These are phyloP conservation scores for Podila minutissima DNA, from an alignment of 192 early-diverging fungal genomes.

Conservation along the genomic window DNA sequence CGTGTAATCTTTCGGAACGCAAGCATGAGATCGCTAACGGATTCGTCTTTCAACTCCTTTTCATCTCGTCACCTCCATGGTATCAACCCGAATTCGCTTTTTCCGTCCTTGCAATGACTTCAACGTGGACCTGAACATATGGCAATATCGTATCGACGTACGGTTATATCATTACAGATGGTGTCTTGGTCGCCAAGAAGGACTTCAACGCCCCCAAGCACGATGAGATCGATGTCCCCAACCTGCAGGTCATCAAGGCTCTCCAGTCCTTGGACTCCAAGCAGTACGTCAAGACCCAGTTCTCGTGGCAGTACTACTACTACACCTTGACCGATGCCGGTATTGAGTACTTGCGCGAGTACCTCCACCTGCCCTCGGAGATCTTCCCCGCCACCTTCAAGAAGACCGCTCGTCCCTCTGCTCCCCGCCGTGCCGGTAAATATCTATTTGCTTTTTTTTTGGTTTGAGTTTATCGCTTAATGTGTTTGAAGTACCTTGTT, in stretches of 20 bases:
- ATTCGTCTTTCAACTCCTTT: neutral
- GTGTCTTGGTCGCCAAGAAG: constrained; percentile 99
- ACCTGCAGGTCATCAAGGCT: constrained; percentile 99
- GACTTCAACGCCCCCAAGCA: constrained; percentile 97
- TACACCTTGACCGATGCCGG: constrained; percentile 99
- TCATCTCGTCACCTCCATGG: constrained; percentile 1
- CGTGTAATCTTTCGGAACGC: neutral
- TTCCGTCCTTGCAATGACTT: no score
- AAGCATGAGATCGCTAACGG: constrained; percentile 1
- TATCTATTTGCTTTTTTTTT: no score
- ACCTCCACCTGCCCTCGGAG: constrained; percentile 96
- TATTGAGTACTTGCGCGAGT: constrained; percentile 96
- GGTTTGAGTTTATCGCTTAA: no score
- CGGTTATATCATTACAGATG: constrained; percentile 70
- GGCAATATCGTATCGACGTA: neutral
- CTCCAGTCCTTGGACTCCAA: constrained; percentile 96
- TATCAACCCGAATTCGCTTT: neutral
- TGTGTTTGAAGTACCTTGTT: no score
- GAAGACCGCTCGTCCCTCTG: constrained; percentile 86
- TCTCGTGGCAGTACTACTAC: constrained; percentile 99
- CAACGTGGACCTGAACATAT: no score
- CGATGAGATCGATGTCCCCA: constrained; percentile 96
- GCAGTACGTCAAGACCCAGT: constrained; percentile 94
- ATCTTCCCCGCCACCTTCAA: constrained; percentile 98
- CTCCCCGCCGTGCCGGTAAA: constrained; percentile 70